phyloP scores from a whole-genome alignment of 2,329 filamentous ascomycete species.

The Blastomyces silverae region DNA sequence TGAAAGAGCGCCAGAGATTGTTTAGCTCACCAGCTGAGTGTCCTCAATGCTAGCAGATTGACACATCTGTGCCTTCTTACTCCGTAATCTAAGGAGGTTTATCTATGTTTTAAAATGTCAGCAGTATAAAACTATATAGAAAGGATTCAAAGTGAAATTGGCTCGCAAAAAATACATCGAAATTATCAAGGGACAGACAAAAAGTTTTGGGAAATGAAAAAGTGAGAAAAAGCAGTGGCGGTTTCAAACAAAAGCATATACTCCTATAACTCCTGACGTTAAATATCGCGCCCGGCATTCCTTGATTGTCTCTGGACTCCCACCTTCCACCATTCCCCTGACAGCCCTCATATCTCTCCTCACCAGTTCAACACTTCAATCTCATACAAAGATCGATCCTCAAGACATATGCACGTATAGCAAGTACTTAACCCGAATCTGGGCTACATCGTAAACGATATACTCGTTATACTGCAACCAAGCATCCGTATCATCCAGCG shows the following conservation, averaged over 20 bases:
- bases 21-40: too few species aligned
- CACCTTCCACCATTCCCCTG: neutral
- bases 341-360: too few species aligned
- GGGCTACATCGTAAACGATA: constrained; percentile 45
- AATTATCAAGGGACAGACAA: too few species aligned
- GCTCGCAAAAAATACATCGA: too few species aligned
- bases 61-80: too few species aligned
- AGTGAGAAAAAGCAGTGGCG: neutral
- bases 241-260: neutral
- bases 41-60: too few species aligned
- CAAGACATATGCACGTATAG: constrained; percentile 38
- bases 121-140: too few species aligned
- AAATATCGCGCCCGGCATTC: neutral
- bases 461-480: constrained; percentile 40
- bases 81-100: too few species aligned
- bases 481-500: constrained; percentile 5
- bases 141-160: too few species aligned
- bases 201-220: neutral
- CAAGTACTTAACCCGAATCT: constrained; percentile 43
- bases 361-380: neutral
- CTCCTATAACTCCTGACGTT: neutral
- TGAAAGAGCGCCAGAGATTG: too few species aligned
- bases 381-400: neutral
- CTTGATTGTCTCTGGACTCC: neutral
- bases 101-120: too few species aligned